These are phyloP conservation scores for Talaromyces sp. DNA, from an alignment of 2,329 filamentous ascomycete genomes.

Conservation along the genomic window DNA sequence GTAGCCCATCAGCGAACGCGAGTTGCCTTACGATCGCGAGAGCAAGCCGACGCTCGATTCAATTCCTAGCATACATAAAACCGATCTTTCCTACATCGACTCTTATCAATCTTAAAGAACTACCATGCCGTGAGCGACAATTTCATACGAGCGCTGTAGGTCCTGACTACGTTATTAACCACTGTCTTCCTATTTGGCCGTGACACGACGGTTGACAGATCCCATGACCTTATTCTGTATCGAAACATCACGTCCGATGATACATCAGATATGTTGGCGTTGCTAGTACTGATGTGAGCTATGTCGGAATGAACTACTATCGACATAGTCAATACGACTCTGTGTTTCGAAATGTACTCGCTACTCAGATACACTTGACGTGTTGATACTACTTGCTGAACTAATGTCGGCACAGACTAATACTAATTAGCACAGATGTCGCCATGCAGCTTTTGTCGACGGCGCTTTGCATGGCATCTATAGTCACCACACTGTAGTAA, in stretches of 20 bases:
- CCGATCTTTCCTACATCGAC: not conserved
- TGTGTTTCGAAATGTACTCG: not conserved
- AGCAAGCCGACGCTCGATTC: not conserved
- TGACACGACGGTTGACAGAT: not conserved
- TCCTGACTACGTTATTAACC: not conserved
- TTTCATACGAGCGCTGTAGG: not conserved
- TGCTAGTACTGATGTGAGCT: not conserved
- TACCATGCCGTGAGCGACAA: not conserved
- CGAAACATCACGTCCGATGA: not conserved
- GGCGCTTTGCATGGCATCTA: not conserved
- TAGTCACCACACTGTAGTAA: not conserved
- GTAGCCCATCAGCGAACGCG: not conserved
- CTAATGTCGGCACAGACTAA: not conserved
- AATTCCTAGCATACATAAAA: not conserved
- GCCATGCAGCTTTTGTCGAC: not conserved
- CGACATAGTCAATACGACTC: not conserved
- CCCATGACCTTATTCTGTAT: not conserved
- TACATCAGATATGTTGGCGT: not conserved
- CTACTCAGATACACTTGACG: not conserved
- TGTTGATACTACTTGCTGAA: not conserved
- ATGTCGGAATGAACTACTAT: not conserved
- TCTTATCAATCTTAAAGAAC: not conserved
- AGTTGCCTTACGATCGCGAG: not conserved
- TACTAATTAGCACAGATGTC: not conserved
- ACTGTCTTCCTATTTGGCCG: not conserved